Evolutionary conservation across 805 yeast species (phyloP), one percentile per base, ranked within the genome.

Genomic region (Wickerhamiella alocasiicola): DNA sequence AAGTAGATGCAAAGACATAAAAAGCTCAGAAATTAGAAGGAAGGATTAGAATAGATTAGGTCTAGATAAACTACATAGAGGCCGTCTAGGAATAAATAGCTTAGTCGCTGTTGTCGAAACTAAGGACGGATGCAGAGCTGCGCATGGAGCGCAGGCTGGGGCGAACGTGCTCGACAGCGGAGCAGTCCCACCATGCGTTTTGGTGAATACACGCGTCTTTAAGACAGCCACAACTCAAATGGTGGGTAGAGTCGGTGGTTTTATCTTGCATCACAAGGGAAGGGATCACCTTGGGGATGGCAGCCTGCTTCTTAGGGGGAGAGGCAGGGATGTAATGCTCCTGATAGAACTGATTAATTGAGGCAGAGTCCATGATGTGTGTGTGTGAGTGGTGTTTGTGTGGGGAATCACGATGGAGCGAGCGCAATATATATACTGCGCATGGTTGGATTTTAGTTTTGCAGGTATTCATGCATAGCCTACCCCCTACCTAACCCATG

Each of bases 191-290:
- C 64, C 64, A 61, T 15, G 64, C 63, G 31, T 55, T 54, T 30
- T 60, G 55, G 36, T 56, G 59, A 41, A 63, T 59, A 49, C 68
- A 63, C 21, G 61, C 55, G 35, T 61, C 63, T 26, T 60, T 62
- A 45, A 62, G 50, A 57, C 67, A 63, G 25, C 68, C 68, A 46
- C 68, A 64, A n/a, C 49, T 32, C 43, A 59, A 53, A 27, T 65
- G 66, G 43, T 64, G 67, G 2, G 66, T 59, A 19, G 67, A 60
- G 54, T 73, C 78, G 11, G 75, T 71, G 49, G 67, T 68, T 41
- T 60, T 58, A 55, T 72, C 78, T 54, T 71, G 75, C 57, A 73
- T 71, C 40, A 73, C 70, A 41, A 73, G 58, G 39, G 77, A 69
- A 3, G 78, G 78, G 44, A 71, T 78, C 53, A 70, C 71, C 27